A percentile compares a stretch with the other conserved stretches of the same genome.
Evolutionary conservation across 805 yeast species (phyloP).

Genomic region (Ogataea ganodermae): DNA sequence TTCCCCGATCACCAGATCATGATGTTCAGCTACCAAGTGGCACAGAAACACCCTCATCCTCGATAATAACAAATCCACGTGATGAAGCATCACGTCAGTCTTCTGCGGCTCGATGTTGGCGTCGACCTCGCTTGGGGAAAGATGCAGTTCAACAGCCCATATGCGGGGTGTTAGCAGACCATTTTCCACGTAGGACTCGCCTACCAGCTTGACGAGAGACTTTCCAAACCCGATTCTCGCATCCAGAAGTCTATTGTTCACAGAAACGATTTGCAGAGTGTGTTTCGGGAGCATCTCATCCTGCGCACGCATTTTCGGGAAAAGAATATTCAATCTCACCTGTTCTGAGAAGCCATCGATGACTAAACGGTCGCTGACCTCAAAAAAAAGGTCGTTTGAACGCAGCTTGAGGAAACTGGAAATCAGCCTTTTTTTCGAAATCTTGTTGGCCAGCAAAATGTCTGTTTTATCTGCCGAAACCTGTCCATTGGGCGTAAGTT

Average conservation of each 20-base stretch:
- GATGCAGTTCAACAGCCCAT: slow-evolving; percentile 39
- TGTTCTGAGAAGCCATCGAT: slow-evolving; percentile 18
- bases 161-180: slow-evolving; percentile 32
- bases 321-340: too few relatives aligned
- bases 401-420: slow-evolving; percentile 22
- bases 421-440: slow-evolving; percentile 15
- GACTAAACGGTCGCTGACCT: slow-evolving; percentile 9
- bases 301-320: slow-evolving; percentile 39
- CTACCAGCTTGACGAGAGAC: slow-evolving; percentile 27
- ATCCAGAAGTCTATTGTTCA: slow-evolving; percentile 38
- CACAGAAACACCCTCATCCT: slow-evolving; percentile 15
- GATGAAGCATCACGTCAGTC: slow-evolving; percentile 39
- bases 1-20: neutral
- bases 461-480: slow-evolving; percentile 12
- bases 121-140: slow-evolving; percentile 33
- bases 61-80: slow-evolving; percentile 24
- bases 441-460: slow-evolving; percentile 15
- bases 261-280: slow-evolving; percentile 31
- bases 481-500: slow-evolving; percentile 18
- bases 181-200: slow-evolving; percentile 26
- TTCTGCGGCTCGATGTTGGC: slow-evolving; percentile 48
- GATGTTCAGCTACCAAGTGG: neutral
- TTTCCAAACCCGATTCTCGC: slow-evolving; percentile 35
- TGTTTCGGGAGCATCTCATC: slow-evolving; percentile 29
- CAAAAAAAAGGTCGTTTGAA: slow-evolving; percentile 19